Evolutionary conservation across 176 grass and related monocot genomes (phyloP).

Genomic region (Canna indica): DNA sequence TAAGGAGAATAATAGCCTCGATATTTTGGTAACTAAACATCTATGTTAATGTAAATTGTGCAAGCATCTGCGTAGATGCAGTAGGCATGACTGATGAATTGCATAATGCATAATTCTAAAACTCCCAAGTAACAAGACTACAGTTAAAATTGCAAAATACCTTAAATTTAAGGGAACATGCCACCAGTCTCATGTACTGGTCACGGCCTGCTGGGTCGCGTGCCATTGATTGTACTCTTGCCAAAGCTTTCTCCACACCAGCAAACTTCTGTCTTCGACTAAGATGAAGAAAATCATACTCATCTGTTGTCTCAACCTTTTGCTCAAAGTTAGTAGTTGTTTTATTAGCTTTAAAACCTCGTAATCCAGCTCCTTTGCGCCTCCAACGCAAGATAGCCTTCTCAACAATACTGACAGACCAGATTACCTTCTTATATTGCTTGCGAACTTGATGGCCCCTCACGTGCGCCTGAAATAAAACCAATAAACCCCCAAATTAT

Average conservation of each 20-base stretch:
- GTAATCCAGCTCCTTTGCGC: slow-evolving; percentile 54
- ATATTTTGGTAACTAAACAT: not conserved
- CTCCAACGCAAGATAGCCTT: slow-evolving; percentile 91
- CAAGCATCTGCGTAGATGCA: not conserved
- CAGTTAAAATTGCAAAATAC: not conserved
- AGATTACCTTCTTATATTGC: slow-evolving; percentile 69
- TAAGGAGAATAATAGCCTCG: not conserved
- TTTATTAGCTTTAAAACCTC: slow-evolving; percentile 54
- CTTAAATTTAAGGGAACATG: slow-evolving; percentile 7
- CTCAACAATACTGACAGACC: slow-evolving; percentile 91
- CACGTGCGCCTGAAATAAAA: slow-evolving; percentile 61
- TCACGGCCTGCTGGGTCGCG: slow-evolving; percentile 75
- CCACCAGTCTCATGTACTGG: slow-evolving; percentile 35
- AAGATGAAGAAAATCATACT: slow-evolving; percentile 63
- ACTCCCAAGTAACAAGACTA: not conserved
- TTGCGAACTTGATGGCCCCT: slow-evolving; percentile 26
- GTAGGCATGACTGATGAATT: no score
- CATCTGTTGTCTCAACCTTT: slow-evolving; percentile 37
- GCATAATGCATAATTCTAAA: not conserved
- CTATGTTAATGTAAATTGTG: not conserved
- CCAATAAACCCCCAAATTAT: not conserved
- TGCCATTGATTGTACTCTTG: slow-evolving; percentile 87
- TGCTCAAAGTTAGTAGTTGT: slow-evolving; percentile 16
- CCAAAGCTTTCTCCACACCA: slow-evolving; percentile 84
- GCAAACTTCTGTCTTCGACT: slow-evolving; percentile 65